Evolutionary conservation across 1,284 basidiomycete genomes (phyloP), one percentile per base, ranked within the genome.

Genomic region (Cryptococcus hybrid): DNA sequence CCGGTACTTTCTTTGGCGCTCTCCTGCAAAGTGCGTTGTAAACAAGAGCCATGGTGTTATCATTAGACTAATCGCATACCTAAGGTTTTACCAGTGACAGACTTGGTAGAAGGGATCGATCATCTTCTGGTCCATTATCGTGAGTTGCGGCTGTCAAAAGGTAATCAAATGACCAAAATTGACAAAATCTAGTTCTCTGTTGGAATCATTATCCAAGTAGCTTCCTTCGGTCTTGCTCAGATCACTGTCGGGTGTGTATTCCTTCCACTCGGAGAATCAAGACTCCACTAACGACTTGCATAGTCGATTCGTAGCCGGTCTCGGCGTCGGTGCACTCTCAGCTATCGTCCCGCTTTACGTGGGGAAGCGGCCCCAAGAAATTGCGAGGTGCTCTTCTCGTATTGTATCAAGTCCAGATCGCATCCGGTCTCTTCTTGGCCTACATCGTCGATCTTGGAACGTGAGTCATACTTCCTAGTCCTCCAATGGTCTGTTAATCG

Each of bases 341-440:
- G 88, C 87, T 50, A 86, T 89, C 58, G 88, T 90, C 1, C 88
- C 88, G 45, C 82, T 90, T 5, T 90, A 89, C 73, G 89, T 88
- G 63, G 88, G 43, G 88, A 90, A 74, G 87, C 88, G 0, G 84
- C 88, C 0, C 88, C 0, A 88, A 88, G 70, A 83, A 84, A 5
- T 80, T 89, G 59, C 84, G 88, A 70, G 88, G 88, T 8, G 84
- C 85, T 8, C 79, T 90, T 30, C 78, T 90, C 15, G 87, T 88
- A 1, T 74, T 90, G 13, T 89, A 90, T 66, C 88, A 89, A 69
- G 78, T 89, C 8, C 87, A 88, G 68, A 88, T 89, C 62, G 86
- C 88, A 65, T 55, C 58, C 48, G 59, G 42, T 30, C 81, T 90
- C 49, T 88, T 88, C 79, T 61, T 88, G 65, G 86, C 85, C 52